Conservation (phyloP, 2,329 filamentous ascomycete genomes). For the Claviceps sp. region DNA sequence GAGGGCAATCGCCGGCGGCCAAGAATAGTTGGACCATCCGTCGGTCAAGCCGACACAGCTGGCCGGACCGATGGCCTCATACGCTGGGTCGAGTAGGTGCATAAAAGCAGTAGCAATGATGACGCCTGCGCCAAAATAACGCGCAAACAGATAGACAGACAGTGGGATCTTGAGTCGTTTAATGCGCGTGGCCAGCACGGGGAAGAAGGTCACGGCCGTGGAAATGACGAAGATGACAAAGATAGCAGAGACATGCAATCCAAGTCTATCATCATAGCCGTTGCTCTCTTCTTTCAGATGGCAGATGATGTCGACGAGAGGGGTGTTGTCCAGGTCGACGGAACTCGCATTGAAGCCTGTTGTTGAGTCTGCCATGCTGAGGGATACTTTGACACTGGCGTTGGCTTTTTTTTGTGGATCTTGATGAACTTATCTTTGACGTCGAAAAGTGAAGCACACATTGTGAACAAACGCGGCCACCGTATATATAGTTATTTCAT, state of each 20-base stretch:
- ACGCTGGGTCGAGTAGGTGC: conserved; percentile 71
- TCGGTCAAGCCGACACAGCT: conserved; percentile 33
- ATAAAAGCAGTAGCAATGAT: conserved; percentile 91
- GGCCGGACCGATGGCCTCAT: conserved; percentile 44
- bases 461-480: not conserved
- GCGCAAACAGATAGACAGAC: conserved; percentile 70
- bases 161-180: conserved; percentile 49
- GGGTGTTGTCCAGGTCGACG: conserved; percentile 44
- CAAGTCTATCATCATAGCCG: conserved; percentile 47
- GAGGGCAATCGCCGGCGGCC: conserved; percentile 38
- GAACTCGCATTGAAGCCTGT: conserved; percentile 45
- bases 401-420: too few species aligned
- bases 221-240: conserved; percentile 75
- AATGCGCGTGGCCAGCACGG: conserved; percentile 53
- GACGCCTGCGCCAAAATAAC: conserved; percentile 87
- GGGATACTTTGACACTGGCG: not conserved
- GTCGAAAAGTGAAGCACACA: not conserved
- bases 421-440: not conserved
- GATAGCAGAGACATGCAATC: conserved; percentile 68
- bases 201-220: conserved; percentile 56
- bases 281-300: conserved; percentile 32
- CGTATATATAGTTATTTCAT: not conserved
- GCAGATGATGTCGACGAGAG: conserved; percentile 28
- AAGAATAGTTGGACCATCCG: conserved; percentile 35
- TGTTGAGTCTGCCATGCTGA: conserved; percentile 12